Base-by-base conservation (phyloP, 371 early-diverging fungal genomes). In the Mucor plumbeus region DNA sequence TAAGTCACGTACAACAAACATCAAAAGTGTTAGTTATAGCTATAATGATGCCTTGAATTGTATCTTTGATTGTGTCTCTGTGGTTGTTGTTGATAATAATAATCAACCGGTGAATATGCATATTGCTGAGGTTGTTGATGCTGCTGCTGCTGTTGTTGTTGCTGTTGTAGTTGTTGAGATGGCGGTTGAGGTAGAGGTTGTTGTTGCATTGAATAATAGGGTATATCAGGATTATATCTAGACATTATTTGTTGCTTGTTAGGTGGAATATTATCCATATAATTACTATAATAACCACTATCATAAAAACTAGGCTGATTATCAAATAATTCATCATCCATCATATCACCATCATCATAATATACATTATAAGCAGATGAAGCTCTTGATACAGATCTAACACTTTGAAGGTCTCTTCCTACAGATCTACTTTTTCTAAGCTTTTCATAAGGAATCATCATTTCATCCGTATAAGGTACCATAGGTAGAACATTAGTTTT, bases 351-450 rank as follows among this genome's bases (percentile, higher is more conserved):
- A 6, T 59, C 41, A 6, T 59, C 59, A 19, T 59, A 59, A 59
- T 39, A 59, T 8, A 59, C 14, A 19, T 26, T 26, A 26, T 50
- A 50, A 1, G 21, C 50, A 50, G 21, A 50, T 5, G 59, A 59
- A 1, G 38, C 39, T 38, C 58, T 36, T 4, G 58, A 57, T 38
- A 19, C 41, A 14, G 41, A 26, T 1, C 60, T 26, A n/a, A 50
- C 13, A 21, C 50, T 50, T 3, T 50, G 50, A 21, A 50, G 50
- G 3, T 50, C 50, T 44, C 61, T 60, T 1, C 61, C 61, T 44
- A 17, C 47, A 3, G 61, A 60, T 60, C 44, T 60, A 33, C 61
- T 60, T 34, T 35, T 60, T 44, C 61, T 33, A 21, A 26, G 38
- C 14, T 40, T 59, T 13, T 19, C 19, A 13, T 3, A 31, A 21